phyloP scores from a whole-genome alignment of 73 alveolate species.

The Paramecium biaurelia region DNA sequence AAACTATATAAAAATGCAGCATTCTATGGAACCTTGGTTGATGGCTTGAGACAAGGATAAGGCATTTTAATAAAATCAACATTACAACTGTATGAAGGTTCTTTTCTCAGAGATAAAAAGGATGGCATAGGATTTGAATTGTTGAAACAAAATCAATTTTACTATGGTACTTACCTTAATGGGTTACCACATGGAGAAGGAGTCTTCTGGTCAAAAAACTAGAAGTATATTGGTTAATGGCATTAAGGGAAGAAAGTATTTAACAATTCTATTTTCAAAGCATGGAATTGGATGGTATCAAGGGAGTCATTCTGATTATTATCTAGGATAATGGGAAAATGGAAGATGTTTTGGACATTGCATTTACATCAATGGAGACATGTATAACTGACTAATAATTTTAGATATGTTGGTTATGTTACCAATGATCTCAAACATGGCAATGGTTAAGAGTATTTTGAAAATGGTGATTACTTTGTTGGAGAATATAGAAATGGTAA shows the following conservation, averaged over 20 bases:
- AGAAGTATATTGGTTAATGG: constrained; percentile 76
- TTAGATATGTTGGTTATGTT: constrained; percentile 80
- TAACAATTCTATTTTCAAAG: neutral
- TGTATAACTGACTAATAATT: constrained; percentile 57
- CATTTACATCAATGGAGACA: constrained; percentile 61
- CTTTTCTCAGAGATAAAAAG: constrained; percentile 23
- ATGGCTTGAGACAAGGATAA: neutral
- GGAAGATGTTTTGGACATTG: constrained; percentile 70
- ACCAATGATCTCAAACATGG: constrained; percentile 62
- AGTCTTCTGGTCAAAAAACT: constrained; percentile 58
- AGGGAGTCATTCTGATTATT: constrained; percentile 61
- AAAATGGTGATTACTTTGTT: constrained; percentile 73
- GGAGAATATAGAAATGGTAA: constrained; percentile 81
- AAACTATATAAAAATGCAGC: constrained; percentile 3
- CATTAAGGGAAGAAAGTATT: constrained; percentile 60
- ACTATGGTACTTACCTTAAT: constrained; percentile 72
- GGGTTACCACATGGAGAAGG: constrained; percentile 79
- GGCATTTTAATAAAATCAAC: constrained; percentile 3
- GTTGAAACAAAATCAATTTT: constrained; percentile 61
- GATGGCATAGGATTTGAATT: constrained; percentile 77
- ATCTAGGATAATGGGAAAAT: constrained; percentile 70
- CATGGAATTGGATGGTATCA: constrained; percentile 77
- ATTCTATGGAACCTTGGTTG: neutral
- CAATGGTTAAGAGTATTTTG: constrained; percentile 63
- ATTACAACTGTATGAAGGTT: constrained; percentile 41